These are phyloP conservation scores for Fusarium secorum DNA, from an alignment of 2,329 filamentous ascomycete genomes.

Conservation along the genomic window DNA sequence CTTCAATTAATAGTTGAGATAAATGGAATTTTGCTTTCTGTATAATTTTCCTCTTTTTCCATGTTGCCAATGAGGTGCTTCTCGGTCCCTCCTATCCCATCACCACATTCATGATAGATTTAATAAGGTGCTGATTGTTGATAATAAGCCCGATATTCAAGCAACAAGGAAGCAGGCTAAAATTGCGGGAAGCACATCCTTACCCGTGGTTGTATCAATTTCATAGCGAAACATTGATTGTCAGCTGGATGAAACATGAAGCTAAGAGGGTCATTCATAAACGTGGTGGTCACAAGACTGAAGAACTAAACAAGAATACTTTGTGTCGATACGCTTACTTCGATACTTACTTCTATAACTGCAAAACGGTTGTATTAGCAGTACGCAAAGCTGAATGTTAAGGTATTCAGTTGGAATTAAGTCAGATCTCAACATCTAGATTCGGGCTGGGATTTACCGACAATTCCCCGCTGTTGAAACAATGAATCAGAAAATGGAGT, in stretches of 20 bases:
- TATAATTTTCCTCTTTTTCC: not conserved
- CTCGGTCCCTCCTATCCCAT: not conserved
- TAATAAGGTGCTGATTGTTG: not conserved
- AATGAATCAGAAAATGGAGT: slow-evolving; percentile 25
- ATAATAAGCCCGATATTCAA: not conserved
- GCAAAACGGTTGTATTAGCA: not conserved
- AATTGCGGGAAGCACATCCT: not conserved
- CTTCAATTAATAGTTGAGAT: not conserved
- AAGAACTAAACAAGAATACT: not conserved
- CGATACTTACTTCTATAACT: not conserved
- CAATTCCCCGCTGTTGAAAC: slow-evolving; percentile 33
- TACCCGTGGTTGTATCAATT: not conserved
- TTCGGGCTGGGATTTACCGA: slow-evolving; percentile 33
- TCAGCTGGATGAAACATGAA: slow-evolving; percentile 18
- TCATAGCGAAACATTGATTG: slow-evolving; percentile 5
- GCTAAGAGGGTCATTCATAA: not conserved
- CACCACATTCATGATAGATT: not conserved
- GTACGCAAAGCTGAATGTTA: not conserved
- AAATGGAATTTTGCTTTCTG: not conserved
- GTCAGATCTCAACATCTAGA: not conserved
- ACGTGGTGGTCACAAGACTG: slow-evolving; percentile 10
- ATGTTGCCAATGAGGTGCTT: too few species aligned
- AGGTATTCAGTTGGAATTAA: not conserved
- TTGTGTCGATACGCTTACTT: not conserved
- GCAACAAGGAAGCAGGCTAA: not conserved